A percentile compares a stretch with the other conserved stretches of the same genome.
Evolutionary conservation across 2,329 filamentous ascomycete genomes (phyloP).

Genomic region (Hymenoscyphus repandus): DNA sequence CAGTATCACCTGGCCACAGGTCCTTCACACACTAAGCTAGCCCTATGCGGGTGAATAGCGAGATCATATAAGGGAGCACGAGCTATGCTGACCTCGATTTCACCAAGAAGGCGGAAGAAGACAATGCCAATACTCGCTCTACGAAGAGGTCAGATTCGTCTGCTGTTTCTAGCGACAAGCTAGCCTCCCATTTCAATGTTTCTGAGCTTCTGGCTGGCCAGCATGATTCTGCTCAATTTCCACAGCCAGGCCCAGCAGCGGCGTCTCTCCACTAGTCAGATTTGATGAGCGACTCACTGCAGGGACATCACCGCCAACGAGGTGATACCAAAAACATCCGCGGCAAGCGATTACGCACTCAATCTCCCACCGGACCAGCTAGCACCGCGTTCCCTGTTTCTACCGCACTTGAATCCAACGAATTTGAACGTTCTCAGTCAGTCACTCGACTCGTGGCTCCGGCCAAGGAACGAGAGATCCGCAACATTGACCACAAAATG

Average conservation of each 20-base stretch:
- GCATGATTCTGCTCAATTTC: not conserved
- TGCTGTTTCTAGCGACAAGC: slow-evolving; percentile 12
- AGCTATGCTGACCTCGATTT: slow-evolving; percentile 9
- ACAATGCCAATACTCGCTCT: slow-evolving; percentile 12
- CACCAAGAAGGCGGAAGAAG: slow-evolving; percentile 14
- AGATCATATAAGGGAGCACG: slow-evolving; percentile 13
- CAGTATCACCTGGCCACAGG: slow-evolving; percentile 12
- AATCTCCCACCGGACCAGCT: no score
- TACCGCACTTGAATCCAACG: no score
- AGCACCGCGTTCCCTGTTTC: no score
- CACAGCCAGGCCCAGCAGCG: slow-evolving; percentile 7
- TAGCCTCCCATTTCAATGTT: slow-evolving; percentile 13
- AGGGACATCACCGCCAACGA: slow-evolving; percentile 8
- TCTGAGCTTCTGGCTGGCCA: slow-evolving; percentile 1
- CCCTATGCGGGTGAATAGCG: slow-evolving; percentile 9
- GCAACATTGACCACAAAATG: slow-evolving; percentile 9
- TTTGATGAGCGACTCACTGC: slow-evolving; percentile 13
- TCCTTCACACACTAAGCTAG: slow-evolving; percentile 15
- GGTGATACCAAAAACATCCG: slow-evolving; percentile 13
- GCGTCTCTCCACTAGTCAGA: slow-evolving; percentile 10
- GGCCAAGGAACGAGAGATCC: slow-evolving; percentile 15
- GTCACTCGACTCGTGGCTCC: no score
- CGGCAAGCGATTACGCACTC: slow-evolving; percentile 8
- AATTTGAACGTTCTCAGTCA: no score
- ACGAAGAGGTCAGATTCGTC: slow-evolving; percentile 12